Evolutionary conservation across 306 rosid species (phyloP).

Genomic region (Notholithocarpus densiflorus): DNA sequence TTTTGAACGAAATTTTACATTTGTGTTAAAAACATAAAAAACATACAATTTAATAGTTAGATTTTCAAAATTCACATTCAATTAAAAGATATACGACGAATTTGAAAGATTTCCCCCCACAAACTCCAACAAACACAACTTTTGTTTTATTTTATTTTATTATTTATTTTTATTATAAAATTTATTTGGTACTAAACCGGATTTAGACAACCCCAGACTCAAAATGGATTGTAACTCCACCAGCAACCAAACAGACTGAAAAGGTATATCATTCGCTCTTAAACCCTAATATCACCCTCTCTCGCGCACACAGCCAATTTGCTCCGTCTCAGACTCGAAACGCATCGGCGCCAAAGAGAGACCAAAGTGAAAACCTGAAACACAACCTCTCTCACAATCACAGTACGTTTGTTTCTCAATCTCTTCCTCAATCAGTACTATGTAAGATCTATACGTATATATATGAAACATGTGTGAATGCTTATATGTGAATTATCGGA

Average conservation of each 20-base stretch:
- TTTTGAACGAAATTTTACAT: too few species aligned
- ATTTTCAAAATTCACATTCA: too few species aligned
- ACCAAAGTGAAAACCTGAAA: not conserved
- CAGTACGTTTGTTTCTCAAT: not conserved
- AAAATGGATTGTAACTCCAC: not conserved
- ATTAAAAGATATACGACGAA: too few species aligned
- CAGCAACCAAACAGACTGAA: not conserved
- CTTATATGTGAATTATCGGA: too few species aligned
- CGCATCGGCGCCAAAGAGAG: not conserved
- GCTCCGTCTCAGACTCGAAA: not conserved
- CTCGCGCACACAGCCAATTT: not conserved
- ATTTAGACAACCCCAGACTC: not conserved
- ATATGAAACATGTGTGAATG: too few species aligned
- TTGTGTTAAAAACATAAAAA: too few species aligned
- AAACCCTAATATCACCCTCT: not conserved
- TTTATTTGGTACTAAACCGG: not conserved
- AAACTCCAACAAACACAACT: too few species aligned
- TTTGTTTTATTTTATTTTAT: too few species aligned
- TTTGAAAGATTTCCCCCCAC: accelerated
- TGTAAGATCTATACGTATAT: too few species aligned
- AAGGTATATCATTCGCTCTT: not conserved
- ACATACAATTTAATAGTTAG: accelerated
- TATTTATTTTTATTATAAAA: too few species aligned
- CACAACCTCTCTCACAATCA: too few species aligned
- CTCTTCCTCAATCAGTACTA: not conserved